These are phyloP conservation scores for Albatrellus ellisii DNA, from an alignment of 768 basidiomycete genomes.

Conservation along the genomic window DNA sequence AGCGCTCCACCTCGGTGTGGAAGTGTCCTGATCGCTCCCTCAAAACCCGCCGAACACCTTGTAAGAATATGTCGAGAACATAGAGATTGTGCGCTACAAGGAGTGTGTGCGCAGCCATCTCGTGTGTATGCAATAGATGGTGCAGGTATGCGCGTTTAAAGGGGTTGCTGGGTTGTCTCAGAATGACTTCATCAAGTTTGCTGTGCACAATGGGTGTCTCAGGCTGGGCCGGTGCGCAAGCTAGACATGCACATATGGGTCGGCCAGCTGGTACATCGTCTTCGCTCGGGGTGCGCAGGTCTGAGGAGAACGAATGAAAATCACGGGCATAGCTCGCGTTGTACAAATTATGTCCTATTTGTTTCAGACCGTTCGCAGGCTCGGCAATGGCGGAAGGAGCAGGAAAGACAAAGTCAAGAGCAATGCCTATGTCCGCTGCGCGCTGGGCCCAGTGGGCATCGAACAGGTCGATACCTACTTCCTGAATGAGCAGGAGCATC, in stretches of 20 bases:
- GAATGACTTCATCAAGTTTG: constrained; percentile 14
- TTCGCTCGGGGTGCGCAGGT: constrained; percentile 24
- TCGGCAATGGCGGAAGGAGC: constrained; percentile 12
- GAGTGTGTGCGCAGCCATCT: constrained; percentile 76
- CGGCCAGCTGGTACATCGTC: constrained; percentile 35
- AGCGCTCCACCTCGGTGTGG: constrained; percentile 34
- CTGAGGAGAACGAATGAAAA: constrained; percentile 42
- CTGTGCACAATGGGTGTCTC: constrained; percentile 12
- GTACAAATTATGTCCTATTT: constrained; percentile 69
- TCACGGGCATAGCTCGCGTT: constrained; percentile 41
- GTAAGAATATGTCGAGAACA: constrained; percentile 53
- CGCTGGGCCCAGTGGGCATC: constrained; percentile 61
- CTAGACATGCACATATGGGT: constrained; percentile 17
- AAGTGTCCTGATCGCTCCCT: constrained; percentile 17
- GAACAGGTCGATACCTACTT: constrained; percentile 64
- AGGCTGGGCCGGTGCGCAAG: constrained; percentile 17
- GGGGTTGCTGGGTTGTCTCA: constrained; percentile 22
- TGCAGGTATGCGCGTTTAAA: constrained; percentile 60
- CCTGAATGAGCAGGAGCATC: constrained; percentile 47
- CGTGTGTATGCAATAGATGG: constrained; percentile 79
- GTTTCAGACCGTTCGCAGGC: constrained; percentile 18
- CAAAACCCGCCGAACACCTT: constrained; percentile 33
- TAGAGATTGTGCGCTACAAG: constrained; percentile 66
- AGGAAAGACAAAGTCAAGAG: constrained; percentile 71
- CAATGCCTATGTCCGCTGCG: constrained; percentile 58